Evolutionary conservation across 257 asterid genomes (phyloP).

Genomic region (Paulownia fortunei): DNA sequence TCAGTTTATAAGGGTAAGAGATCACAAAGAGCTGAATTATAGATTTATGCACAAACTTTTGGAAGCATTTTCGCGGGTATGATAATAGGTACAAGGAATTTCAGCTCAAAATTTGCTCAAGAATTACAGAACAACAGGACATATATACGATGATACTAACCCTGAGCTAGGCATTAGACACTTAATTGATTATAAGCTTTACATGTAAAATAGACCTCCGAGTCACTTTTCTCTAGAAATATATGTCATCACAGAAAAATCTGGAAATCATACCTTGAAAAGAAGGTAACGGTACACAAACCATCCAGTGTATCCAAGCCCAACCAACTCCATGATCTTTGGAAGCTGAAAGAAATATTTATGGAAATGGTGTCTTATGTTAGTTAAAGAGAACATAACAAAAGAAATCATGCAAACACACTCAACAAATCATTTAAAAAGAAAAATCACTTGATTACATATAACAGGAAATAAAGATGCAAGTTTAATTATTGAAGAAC

Average conservation of each 20-base stretch:
- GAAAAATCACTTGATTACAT: background rate
- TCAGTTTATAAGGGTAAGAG: background rate
- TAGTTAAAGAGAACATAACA: background rate
- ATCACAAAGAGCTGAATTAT: background rate
- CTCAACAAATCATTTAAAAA: background rate
- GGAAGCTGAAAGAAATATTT: slow-evolving; percentile 64
- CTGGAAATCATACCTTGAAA: slow-evolving; percentile 65
- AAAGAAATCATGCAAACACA: background rate
- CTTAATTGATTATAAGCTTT: background rate
- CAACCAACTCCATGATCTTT: slow-evolving; percentile 86
- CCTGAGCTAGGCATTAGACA: background rate
- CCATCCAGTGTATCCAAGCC: slow-evolving; percentile 95
- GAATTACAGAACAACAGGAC: background rate
- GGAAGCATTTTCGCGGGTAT: background rate
- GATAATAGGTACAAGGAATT: background rate
- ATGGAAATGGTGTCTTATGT: background rate
- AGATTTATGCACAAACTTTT: background rate
- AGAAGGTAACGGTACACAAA: slow-evolving; percentile 94
- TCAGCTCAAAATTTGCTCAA: background rate
- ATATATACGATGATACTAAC: background rate
- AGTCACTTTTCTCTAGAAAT: background rate
- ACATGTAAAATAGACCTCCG: background rate
- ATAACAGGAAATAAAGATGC: background rate
- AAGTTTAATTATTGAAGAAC: slow-evolving; percentile 20
- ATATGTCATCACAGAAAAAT: background rate